Evolutionary conservation across 2,329 filamentous ascomycete genomes (phyloP).

Genomic region (Phoma sp.): DNA sequence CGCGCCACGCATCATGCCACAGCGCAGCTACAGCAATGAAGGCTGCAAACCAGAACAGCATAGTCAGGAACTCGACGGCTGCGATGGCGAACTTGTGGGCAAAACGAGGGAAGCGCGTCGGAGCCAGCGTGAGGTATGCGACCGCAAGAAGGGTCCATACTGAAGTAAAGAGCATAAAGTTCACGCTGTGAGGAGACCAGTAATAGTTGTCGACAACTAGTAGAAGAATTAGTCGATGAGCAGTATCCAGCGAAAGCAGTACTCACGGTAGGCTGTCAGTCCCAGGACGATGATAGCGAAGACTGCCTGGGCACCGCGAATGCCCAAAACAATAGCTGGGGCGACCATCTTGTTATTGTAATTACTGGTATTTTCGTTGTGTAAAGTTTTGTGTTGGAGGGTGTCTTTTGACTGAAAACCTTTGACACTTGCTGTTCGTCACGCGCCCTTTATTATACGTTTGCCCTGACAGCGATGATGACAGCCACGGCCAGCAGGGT

Average conservation of each 20-base stretch:
- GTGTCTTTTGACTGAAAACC: not conserved
- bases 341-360: conserved; percentile 26
- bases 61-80: conserved; percentile 73
- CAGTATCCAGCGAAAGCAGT: not conserved
- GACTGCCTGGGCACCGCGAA: conserved; percentile 71
- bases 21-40: conserved; percentile 76
- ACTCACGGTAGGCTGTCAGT: conserved; percentile 74
- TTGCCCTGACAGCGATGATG: conserved; percentile 24
- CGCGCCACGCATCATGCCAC: conserved; percentile 60
- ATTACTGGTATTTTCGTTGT: conserved; percentile 3
- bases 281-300: conserved; percentile 79
- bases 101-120: conserved; percentile 62
- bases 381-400: not conserved
- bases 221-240: not conserved
- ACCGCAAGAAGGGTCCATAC: conserved; percentile 76
- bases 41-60: conserved; percentile 90
- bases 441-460: conserved; percentile 26
- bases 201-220: conserved; percentile 58
- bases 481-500: conserved; percentile 18
- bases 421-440: conserved; percentile 3
- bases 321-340: conserved; percentile 59
- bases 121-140: conserved; percentile 73
- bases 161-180: conserved; percentile 81
- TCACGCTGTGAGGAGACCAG: conserved; percentile 62
- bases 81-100: conserved; percentile 73